Conservation (phyloP, 2,329 filamentous ascomycete genomes). For the Penicillium thymicola region DNA sequence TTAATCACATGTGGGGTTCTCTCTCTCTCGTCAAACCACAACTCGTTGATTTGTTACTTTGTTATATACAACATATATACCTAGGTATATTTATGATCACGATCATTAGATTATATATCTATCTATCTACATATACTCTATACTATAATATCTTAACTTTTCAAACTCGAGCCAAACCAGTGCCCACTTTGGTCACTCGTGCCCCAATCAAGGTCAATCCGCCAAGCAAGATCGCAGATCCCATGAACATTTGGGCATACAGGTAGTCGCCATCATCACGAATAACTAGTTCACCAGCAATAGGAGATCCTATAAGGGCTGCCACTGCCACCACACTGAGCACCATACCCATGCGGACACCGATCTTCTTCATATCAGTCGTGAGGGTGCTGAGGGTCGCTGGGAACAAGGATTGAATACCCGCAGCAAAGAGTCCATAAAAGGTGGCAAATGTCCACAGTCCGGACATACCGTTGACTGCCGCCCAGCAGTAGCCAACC, state of each 20-base stretch:
- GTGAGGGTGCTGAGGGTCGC: constrained; percentile 57
- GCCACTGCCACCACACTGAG: constrained; percentile 55
- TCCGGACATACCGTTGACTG: constrained; percentile 48
- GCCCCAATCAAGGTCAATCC: constrained; percentile 42
- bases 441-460: constrained; percentile 62
- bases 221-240: constrained; percentile 44
- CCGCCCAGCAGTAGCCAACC: constrained; percentile 57
- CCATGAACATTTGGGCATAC: constrained; percentile 54
- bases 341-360: constrained; percentile 57
- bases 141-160: not conserved
- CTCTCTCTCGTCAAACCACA: not conserved
- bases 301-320: constrained; percentile 53
- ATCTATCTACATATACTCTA: not conserved
- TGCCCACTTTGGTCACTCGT: constrained; percentile 35
- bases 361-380: constrained; percentile 51
- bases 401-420: constrained; percentile 65
- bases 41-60: not conserved
- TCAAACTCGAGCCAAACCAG: constrained; percentile 35
- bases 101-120: not conserved
- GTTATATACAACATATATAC: no score
- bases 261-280: constrained; percentile 46
- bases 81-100: not conserved
- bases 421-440: constrained; percentile 63
- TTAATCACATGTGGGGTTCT: constrained; percentile 19
- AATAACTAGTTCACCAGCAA: constrained; percentile 53